phyloP scores from a whole-genome alignment of 2,329 filamentous ascomycete species.

The Arthrobotrys musiformis region DNA sequence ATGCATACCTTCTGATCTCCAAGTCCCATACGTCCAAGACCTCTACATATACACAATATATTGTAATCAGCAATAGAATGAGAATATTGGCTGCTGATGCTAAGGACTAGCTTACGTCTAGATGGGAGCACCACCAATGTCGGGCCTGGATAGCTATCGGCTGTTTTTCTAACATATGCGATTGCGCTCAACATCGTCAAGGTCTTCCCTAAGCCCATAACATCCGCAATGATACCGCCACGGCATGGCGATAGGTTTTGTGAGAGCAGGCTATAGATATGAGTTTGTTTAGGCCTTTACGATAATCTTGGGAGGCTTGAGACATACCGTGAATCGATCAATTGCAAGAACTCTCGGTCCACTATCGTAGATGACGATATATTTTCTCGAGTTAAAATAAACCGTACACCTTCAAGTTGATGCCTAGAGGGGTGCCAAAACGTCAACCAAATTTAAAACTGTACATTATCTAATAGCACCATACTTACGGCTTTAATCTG shows the following conservation, averaged over 20 bases:
- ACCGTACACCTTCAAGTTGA: slow-evolving; percentile 6
- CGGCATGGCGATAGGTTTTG: background rate
- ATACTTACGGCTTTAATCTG: background rate
- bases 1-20: slow-evolving; percentile 62
- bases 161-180: background rate
- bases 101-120: slow-evolving; percentile 63
- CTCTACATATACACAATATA: slow-evolving; percentile 57
- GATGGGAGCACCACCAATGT: slow-evolving; percentile 64
- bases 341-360: background rate
- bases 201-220: slow-evolving; percentile 59
- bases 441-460: too few relatives aligned
- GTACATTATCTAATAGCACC: too few relatives aligned
- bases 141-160: background rate
- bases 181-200: slow-evolving; percentile 33
- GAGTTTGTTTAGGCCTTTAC: background rate
- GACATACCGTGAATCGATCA: background rate
- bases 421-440: background rate
- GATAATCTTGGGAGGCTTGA: too few relatives aligned
- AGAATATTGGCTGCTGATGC: too few relatives aligned
- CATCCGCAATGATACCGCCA: slow-evolving; percentile 57
- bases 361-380: background rate
- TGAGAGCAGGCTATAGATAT: background rate
- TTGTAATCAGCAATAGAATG: background rate
- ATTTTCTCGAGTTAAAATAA: slow-evolving; percentile 8
- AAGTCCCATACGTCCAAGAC: slow-evolving; percentile 64